Conservation (phyloP, 2,329 filamentous ascomycete genomes). For the Microdochium nivale region DNA sequence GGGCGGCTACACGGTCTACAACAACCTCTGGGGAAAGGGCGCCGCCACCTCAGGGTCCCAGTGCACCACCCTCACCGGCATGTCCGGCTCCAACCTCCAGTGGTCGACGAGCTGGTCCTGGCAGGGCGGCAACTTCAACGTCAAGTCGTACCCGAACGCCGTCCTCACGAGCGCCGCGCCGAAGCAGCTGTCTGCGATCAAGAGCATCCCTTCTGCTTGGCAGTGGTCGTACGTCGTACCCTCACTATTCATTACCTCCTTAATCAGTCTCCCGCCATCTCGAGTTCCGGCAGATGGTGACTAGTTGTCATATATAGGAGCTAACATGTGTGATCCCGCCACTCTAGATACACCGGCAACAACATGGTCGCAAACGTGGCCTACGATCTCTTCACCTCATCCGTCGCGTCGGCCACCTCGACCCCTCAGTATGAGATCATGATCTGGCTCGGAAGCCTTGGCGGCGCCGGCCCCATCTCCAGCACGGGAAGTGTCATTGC, state of each 20-base stretch:
- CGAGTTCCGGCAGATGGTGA: too few relatives aligned
- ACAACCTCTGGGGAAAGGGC: conserved; percentile 40
- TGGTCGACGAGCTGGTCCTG: conserved; percentile 36
- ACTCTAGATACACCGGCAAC: conserved; percentile 34
- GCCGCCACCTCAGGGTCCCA: conserved; percentile 28
- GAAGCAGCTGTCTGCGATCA: conserved; percentile 24
- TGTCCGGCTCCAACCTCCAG: conserved; percentile 23
- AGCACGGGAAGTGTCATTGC: conserved; percentile 40
- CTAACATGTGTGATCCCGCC: background rate
- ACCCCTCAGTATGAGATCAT: conserved; percentile 50
- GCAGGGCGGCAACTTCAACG: conserved; percentile 26
- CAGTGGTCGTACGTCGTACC: conserved; percentile 28
- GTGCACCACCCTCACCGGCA: conserved; percentile 29
- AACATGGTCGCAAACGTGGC: conserved; percentile 45
- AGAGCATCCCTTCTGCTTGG: conserved; percentile 26
- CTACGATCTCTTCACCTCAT: conserved; percentile 49
- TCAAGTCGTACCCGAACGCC: conserved; percentile 39
- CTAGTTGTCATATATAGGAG: background rate
- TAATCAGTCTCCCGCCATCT: too few relatives aligned
- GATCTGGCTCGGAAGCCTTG: conserved; percentile 18
- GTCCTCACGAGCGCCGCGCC: conserved; percentile 20
- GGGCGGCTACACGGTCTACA: conserved; percentile 38
- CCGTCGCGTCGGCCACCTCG: conserved; percentile 30
- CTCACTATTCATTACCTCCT: background rate
- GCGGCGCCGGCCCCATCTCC: conserved; percentile 23